Percentiles rank a stretch among this genome's conserved stretches.
Conservation (phyloP, 2,329 filamentous ascomycete genomes). For the Pseudogymnoascus sp. region DNA sequence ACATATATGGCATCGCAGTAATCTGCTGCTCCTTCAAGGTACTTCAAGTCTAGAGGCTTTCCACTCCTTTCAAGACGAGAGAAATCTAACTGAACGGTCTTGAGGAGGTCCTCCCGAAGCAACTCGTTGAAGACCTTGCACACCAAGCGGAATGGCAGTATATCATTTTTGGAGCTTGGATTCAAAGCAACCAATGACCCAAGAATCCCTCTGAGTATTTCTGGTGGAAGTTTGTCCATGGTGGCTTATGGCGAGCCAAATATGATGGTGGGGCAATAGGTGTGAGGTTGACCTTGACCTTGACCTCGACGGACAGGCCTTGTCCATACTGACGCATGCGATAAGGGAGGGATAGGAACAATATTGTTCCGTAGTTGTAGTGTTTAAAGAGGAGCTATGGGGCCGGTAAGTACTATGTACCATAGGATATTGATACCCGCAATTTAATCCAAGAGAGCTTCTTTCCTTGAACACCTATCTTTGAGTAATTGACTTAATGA, state of each 20-base stretch:
- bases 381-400: neutral
- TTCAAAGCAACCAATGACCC: constrained; percentile 33
- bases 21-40: constrained; percentile 38
- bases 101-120: constrained; percentile 38
- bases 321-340: neutral
- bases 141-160: constrained; percentile 40
- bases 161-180: constrained; percentile 36
- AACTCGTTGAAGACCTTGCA: constrained; percentile 41
- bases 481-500: neutral
- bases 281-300: neutral
- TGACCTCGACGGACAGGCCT: neutral
- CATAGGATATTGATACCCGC: neutral
- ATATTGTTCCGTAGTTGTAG: neutral
- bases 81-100: constrained; percentile 43
- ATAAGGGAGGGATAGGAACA: constrained; percentile 5
- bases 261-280: constrained; percentile 3
- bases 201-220: constrained; percentile 41
- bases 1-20: constrained; percentile 43
- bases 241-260: constrained; percentile 10
- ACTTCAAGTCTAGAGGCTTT: constrained; percentile 32
- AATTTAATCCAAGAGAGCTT: neutral
- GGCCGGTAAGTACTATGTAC: no score
- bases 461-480: neutral
- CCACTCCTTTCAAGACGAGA: constrained; percentile 35
- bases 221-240: constrained; percentile 41